Base-by-base conservation (phyloP, 2,329 filamentous ascomycete genomes). In the Aspergillus cejpii region DNA sequence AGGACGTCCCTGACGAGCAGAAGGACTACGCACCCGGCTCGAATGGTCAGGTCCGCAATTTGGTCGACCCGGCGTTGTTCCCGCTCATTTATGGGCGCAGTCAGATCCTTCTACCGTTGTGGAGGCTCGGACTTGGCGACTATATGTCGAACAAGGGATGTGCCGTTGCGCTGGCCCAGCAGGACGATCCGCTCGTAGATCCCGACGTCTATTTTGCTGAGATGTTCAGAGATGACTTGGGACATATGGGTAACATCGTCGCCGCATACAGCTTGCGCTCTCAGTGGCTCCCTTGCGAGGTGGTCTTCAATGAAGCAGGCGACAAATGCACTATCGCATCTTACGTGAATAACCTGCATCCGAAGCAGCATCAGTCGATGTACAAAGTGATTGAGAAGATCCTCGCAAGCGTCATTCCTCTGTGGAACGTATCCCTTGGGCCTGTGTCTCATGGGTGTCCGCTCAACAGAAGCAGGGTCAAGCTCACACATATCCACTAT, bases 21-120 rank as follows among this genome's bases (percentile, higher is more conserved):
- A 78, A 78, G 53, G 81, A 85, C 59, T 86, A 79, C 72, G 81
- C 84, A 59, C 81, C 81, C 0, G 68, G 73, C 2, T 79, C 76
- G 0, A 66, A 79, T 24, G 61, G 67, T 0, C 75, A 75, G 46
- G 81, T 86, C 0, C 71, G 83, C 1, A 75, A 86, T 56, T 64
- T 86, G 0, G 75, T 86, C 1, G 77, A 86, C 49, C 82, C 82
- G 0, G 85, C 81, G 0, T 50, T 67, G 4, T 68, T 61, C 40
- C 63, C 65, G 0, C 41, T 68, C 2, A 44, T 67, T 5, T 67
- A 63, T 44, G 61, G 62, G 2, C 45, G 43, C 3, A 61, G 50
- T 11, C 51, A 49, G 1, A 49, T 63, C 10, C 47, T 68, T 1
- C n/a, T n/a, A n/a, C 46, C 39, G 2, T 51, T 59, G 6, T 28